A percentile compares a stretch with the other conserved stretches of the same genome.
These are phyloP conservation scores for Erodium moschatum DNA, from an alignment of 441 rosid genomes.

Conservation along the genomic window DNA sequence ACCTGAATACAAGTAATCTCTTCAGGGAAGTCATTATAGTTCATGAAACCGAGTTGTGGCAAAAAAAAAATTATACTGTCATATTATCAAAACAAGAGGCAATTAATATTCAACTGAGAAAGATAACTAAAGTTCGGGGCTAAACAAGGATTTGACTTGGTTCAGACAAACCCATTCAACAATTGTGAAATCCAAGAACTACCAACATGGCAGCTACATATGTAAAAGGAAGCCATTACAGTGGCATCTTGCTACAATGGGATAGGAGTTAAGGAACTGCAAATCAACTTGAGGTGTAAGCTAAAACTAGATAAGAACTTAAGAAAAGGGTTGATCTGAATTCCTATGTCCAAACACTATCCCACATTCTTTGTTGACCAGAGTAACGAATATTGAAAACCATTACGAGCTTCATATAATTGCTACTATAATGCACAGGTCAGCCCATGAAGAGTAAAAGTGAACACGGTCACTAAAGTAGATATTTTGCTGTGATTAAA, in stretches of 20 bases:
- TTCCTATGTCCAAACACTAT: background rate
- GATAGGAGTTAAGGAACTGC: background rate
- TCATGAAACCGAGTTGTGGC: background rate
- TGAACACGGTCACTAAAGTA: background rate
- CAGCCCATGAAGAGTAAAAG: background rate
- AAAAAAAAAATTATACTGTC: too few relatives aligned
- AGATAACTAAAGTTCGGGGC: background rate
- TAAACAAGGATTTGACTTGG: background rate
- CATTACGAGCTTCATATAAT: background rate
- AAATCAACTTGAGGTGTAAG: background rate
- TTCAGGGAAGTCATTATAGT: background rate
- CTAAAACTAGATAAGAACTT: background rate
- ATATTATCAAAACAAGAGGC: background rate
- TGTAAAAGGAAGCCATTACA: background rate
- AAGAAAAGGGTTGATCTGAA: background rate
- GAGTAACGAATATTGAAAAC: background rate
- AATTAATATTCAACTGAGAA: background rate
- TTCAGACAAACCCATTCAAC: background rate
- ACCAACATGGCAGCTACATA: background rate
- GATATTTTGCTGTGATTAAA: background rate
- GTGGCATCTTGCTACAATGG: background rate
- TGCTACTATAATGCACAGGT: background rate
- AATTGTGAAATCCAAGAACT: background rate
- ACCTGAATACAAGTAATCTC: slow-evolving; percentile 33
- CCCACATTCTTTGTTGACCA: background rate